Percentiles rank a stretch among this genome's conserved stretches.
These are phyloP conservation scores for Dillenia suffruticosa DNA, from an alignment of 164 flowering plant genomes.

Conservation along the genomic window DNA sequence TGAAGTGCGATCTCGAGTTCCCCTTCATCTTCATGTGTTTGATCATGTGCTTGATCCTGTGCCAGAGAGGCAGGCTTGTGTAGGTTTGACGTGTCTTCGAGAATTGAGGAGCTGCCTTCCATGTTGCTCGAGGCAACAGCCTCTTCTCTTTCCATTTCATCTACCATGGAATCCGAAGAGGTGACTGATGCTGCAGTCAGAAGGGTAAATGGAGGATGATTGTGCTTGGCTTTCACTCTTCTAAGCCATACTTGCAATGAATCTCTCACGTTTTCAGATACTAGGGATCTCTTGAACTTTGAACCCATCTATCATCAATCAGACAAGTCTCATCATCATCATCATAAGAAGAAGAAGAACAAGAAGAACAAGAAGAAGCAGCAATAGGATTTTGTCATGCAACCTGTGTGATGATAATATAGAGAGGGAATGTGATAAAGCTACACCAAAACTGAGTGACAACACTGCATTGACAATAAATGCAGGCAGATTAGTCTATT, in stretches of 20 bases:
- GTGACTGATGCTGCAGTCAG: slow-evolving; percentile 22
- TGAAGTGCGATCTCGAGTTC: neutral
- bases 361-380: neutral
- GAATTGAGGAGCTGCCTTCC: slow-evolving; percentile 3
- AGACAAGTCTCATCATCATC: neutral
- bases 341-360: neutral
- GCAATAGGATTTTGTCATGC: neutral
- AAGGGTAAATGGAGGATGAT: slow-evolving; percentile 8
- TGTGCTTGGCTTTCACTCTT: slow-evolving; percentile 39
- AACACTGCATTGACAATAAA: slow-evolving; percentile 36
- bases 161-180: slow-evolving; percentile 22
- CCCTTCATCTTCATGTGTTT: slow-evolving; percentile 2
- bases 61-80: neutral
- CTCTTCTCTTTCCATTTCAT: slow-evolving; percentile 11
- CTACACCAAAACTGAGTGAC: slow-evolving; percentile 84
- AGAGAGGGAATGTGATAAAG: slow-evolving; percentile 78
- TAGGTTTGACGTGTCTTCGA: slow-evolving; percentile 1
- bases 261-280: slow-evolving; percentile 53
- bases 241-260: slow-evolving; percentile 65
- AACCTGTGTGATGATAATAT: slow-evolving; percentile 84
- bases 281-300: slow-evolving; percentile 56
- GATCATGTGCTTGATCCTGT: slow-evolving; percentile 7
- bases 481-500: too few species aligned
- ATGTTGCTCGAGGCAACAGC: slow-evolving; percentile 3
- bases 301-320: slow-evolving; percentile 70